Percentiles rank a stretch among this genome's conserved stretches.
Evolutionary conservation across 2,329 filamentous ascomycete genomes (phyloP).

Genomic region (Apiospora marii): DNA sequence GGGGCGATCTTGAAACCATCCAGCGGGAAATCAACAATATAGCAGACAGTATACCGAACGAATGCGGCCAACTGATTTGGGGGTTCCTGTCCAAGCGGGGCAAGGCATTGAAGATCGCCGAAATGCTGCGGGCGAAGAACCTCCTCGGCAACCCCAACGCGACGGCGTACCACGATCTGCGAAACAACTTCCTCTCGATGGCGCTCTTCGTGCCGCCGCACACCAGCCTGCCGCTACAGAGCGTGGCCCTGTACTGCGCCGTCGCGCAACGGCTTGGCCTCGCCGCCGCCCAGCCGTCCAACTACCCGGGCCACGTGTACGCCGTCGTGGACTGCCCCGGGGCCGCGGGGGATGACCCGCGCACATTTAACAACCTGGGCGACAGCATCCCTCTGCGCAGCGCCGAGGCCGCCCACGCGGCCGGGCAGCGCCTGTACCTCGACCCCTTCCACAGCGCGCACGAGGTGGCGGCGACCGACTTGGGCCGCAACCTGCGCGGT

Average conservation of each 20-base stretch:
- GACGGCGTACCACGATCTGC: slow-evolving; percentile 64
- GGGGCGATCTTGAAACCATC: slow-evolving; percentile 44
- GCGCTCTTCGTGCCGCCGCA: slow-evolving; percentile 57
- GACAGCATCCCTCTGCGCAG: neutral
- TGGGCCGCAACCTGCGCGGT: slow-evolving; percentile 26
- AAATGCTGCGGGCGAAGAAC: slow-evolving; percentile 58
- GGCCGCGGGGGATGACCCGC: slow-evolving; percentile 24
- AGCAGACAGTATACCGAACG: slow-evolving; percentile 54
- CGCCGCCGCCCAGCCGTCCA: slow-evolving; percentile 69
- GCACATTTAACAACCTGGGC: neutral
- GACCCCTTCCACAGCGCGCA: slow-evolving; percentile 25
- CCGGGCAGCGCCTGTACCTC: neutral
- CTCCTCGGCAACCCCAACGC: slow-evolving; percentile 55
- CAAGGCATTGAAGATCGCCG: slow-evolving; percentile 61
- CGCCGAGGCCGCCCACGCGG: too few relatives aligned
- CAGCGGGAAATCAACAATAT: slow-evolving; percentile 23
- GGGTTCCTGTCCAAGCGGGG: slow-evolving; percentile 52
- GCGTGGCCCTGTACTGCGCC: slow-evolving; percentile 71
- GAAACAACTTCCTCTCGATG: slow-evolving; percentile 71
- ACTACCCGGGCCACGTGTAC: slow-evolving; percentile 71
- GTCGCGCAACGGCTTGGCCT: slow-evolving; percentile 65
- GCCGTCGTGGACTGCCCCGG: slow-evolving; percentile 67
- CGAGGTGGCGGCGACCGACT: slow-evolving; percentile 25
- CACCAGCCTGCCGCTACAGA: slow-evolving; percentile 69
- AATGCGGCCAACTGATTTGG: slow-evolving; percentile 50